A percentile compares a stretch with the other conserved stretches of the same genome.
phyloP scores from a whole-genome alignment of 345 rosid genomes.

The Eucalyptus leucophloia region DNA sequence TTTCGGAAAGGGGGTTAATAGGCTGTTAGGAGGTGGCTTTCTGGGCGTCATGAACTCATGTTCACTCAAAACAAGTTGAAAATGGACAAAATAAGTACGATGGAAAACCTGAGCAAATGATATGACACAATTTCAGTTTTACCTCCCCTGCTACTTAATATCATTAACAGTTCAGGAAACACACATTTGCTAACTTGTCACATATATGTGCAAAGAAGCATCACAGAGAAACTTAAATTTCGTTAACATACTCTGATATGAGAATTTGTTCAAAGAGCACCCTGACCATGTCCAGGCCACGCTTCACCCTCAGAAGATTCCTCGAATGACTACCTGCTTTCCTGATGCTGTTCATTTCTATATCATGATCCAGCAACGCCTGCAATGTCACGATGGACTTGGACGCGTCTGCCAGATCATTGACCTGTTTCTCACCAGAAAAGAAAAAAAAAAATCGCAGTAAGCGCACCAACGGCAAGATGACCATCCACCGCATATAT shows the following conservation, averaged over 20 bases:
- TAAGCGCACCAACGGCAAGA: background rate
- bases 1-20: background rate
- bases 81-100: background rate
- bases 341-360: constrained; percentile 34
- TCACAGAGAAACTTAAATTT: background rate
- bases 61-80: background rate
- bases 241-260: constrained; percentile 41
- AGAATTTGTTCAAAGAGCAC: constrained; percentile 75
- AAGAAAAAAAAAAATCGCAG: background rate
- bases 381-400: constrained; percentile 44
- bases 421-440: constrained; percentile 31
- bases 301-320: constrained; percentile 87
- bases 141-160: background rate
- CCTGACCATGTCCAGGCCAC: constrained; percentile 92
- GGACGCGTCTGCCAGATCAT: constrained; percentile 65
- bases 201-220: background rate
- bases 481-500: too few relatives aligned
- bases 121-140: background rate
- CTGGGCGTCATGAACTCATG: background rate
- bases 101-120: background rate
- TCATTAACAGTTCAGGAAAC: background rate
- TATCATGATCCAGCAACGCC: constrained; percentile 50
- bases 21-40: background rate
- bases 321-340: constrained; percentile 85
- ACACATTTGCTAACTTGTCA: background rate